Percentiles rank a stretch among this genome's conserved stretches.
These are phyloP conservation scores for Fagopyrum tataricum DNA, from an alignment of 148 eudicot species.

Conservation along the genomic window DNA sequence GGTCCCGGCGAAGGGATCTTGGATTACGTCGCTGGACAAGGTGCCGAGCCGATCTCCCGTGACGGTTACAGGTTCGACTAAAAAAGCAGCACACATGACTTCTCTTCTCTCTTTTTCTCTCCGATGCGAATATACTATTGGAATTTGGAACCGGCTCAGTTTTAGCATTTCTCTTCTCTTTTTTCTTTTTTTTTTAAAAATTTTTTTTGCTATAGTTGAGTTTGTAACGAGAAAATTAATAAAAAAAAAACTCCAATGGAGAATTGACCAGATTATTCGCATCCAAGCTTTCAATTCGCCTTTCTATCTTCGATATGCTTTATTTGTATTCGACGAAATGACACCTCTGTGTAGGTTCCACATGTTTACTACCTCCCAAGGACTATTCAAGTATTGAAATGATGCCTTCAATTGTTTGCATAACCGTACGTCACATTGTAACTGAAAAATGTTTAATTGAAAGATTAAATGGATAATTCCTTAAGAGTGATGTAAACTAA, in stretches of 20 bases:
- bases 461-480: too few relatives aligned
- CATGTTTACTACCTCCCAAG: too few relatives aligned
- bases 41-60: slow-evolving; percentile 14
- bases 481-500: too few relatives aligned
- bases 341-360: neutral
- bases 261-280: neutral
- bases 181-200: neutral
- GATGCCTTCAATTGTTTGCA: neutral
- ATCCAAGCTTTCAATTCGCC: neutral
- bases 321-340: neutral
- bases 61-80: slow-evolving; percentile 19
- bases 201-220: neutral
- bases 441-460: too few relatives aligned
- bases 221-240: neutral
- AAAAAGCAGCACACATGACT: neutral
- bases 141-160: neutral
- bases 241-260: neutral
- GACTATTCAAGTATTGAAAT: neutral
- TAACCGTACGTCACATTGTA: too few relatives aligned
- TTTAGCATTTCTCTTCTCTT: neutral
- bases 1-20: slow-evolving; percentile 56
- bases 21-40: slow-evolving; percentile 60
- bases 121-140: slow-evolving; percentile 9
- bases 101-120: neutral
- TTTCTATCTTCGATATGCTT: neutral